Percentiles rank a stretch among this genome's conserved stretches.
Evolutionary conservation across 2,329 filamentous ascomycete genomes (phyloP).

Genomic region (Ophiostoma tasmaniense): DNA sequence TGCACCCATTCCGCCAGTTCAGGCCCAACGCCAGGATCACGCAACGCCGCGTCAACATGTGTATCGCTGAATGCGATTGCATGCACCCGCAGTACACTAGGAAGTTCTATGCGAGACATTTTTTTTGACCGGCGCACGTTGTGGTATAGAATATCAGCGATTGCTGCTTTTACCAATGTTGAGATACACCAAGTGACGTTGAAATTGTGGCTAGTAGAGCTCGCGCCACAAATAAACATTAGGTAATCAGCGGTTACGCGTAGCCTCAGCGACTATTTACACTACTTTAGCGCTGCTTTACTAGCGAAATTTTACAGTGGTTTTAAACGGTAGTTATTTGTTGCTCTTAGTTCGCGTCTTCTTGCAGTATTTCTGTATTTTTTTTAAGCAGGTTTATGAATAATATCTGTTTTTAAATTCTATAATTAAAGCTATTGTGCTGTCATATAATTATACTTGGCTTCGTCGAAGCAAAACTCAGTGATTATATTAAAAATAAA

Average conservation of each 20-base stretch:
- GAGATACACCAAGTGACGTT: neutral
- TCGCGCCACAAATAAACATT: slow-evolving; percentile 3
- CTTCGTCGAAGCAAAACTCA: too few species aligned
- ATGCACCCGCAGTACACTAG: slow-evolving; percentile 14
- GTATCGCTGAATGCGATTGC: slow-evolving; percentile 12
- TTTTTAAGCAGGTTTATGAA: too few species aligned
- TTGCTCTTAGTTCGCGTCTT: too few species aligned
- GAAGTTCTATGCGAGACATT: slow-evolving; percentile 10
- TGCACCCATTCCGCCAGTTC: slow-evolving; percentile 41
- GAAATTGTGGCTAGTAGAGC: neutral
- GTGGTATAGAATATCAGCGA: neutral
- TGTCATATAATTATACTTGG: too few species aligned
- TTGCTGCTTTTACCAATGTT: neutral
- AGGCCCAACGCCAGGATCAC: slow-evolving; percentile 29
- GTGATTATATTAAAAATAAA: too few species aligned
- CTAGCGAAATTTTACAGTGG: too few species aligned
- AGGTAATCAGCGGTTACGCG: neutral
- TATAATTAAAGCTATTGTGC: too few species aligned
- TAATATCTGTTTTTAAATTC: too few species aligned
- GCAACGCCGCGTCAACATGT: slow-evolving; percentile 30
- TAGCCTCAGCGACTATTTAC: neutral
- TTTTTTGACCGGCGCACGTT: neutral
- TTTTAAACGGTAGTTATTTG: too few species aligned
- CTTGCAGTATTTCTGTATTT: too few species aligned
- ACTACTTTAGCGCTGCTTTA: too few species aligned